Base-by-base conservation (phyloP, 495 filamentous ascomycete genomes). In the Apodospora peruviana region DNA sequence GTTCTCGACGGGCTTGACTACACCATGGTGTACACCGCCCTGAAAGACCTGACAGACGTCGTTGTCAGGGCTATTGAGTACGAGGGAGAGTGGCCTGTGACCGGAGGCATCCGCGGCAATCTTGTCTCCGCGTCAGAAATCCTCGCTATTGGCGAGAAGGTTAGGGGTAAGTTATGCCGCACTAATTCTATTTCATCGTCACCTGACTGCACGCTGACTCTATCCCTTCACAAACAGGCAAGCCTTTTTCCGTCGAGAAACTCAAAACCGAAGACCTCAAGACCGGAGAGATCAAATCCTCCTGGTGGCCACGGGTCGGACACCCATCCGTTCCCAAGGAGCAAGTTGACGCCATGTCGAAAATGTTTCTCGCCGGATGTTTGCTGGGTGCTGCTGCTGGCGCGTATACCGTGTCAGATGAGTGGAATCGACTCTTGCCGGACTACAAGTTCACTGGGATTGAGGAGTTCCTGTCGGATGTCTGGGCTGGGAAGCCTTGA, bases 31-130 rank as follows among this genome's bases (percentile, higher is more conserved):
- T 45, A 70, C 35, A 81, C 71, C 22, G 68, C 75, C 0, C 67
- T 70, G 2, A 50, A 67, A 27, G 80, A 83, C 57, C 23, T 80
- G 14, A 68, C 67, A 20, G 55, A 50, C 4, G 63, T 79, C n/a
- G 69, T 85, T 0, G 70, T 64, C 36, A 39, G 46, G 50, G 79
- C 79, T 2, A 58, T 83, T 21, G 78, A 80, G 0, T 78, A 68
- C 43, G 68, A 76, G 14, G 79, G 77, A 18, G 67, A 69, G 54
- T 83, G 80, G 80, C 80, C 80, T 4, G 54, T 61, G 14, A 48
- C 69, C n/a, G 70, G 79, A 2, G 80, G 79, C 4, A 76, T 83
- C 43, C 48, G 55, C 22, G 80, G 80, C 8, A 70, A 65, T 25
- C 56, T 50, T 17, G 22, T 80, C 23, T 60, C 73, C 0, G 37